Evolutionary conservation across 1,284 basidiomycete species (phyloP), one percentile per base, ranked within the genome.

Genomic region (Peniophora sp.): DNA sequence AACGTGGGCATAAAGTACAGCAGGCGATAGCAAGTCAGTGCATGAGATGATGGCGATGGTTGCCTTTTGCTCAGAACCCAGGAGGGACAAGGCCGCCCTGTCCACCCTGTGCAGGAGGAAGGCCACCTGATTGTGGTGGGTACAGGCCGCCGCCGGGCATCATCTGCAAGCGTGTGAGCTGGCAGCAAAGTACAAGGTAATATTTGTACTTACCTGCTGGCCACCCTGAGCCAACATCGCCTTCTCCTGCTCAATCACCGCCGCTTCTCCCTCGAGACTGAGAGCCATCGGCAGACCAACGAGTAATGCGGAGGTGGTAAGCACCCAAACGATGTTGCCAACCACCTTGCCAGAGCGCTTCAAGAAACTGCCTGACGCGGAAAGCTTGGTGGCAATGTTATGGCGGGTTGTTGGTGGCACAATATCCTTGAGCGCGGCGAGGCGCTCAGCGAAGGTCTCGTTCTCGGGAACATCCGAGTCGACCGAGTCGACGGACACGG

Each of bases 231-330:
- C 90, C 59, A 91, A 73, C 79, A 94, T 85, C 69, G 98, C 94
- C 72, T 91, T 88, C 72, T 99, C 96, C 71, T 98, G 95, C 52
- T 88, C 85, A 3, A 94, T 87, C 54, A 97, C 82, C 70, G 93
- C 92, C 48, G 89, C 88, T 73, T 99, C 96, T 69, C 97, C 96
- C 70, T 99, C 96, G 57, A 98, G 78, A 52, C 86, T 89, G 58
- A 99, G 77, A 1, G 94, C 93, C 58, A 97, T 78, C 24, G 96
- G 96, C 47, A 99, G 77, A 6, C 92, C 97, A 48, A 99, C 86
- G 53, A 99, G 81, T 47, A 99, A 75, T 1, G 94, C 93, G 46
- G 87, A 92, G 16, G 96, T 99, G 52, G 92, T 96, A 63, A 96
- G 76, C 57, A 97, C 81, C 96, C 96, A 99, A 49, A 93, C 89